Conservation (phyloP, 495 filamentous ascomycete genomes). For the Penicillium manginii region DNA sequence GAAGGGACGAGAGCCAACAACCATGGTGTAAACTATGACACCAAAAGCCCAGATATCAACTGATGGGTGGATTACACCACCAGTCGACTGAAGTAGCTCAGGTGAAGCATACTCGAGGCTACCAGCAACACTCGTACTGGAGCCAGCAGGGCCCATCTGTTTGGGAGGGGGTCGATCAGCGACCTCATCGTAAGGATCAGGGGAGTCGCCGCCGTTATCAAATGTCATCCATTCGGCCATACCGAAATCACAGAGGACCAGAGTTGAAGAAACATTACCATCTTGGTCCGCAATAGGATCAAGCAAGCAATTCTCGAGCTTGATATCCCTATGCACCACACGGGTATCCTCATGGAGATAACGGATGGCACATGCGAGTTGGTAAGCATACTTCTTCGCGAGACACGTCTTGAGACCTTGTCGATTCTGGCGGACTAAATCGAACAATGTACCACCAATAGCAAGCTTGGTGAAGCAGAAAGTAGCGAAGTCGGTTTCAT, state of each 20-base stretch:
- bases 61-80: constrained; percentile 54
- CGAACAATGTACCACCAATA: constrained; percentile 71
- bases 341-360: constrained; percentile 76
- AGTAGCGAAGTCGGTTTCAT: constrained; percentile 71
- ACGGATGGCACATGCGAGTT: constrained; percentile 69
- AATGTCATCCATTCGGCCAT: constrained; percentile 72
- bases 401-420: constrained; percentile 55
- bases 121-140: constrained; percentile 61
- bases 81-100: constrained; percentile 55
- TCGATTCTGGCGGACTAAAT: constrained; percentile 64
- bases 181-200: constrained; percentile 53
- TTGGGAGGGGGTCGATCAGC: constrained; percentile 50
- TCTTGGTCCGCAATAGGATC: constrained; percentile 56
- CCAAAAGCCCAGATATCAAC: constrained; percentile 78
- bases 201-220: constrained; percentile 51
- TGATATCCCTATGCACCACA: constrained; percentile 75
- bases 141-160: constrained; percentile 59
- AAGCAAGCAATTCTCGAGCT: constrained; percentile 76
- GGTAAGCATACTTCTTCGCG: constrained; percentile 66
- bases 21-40: constrained; percentile 64
- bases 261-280: constrained; percentile 52
- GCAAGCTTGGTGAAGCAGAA: constrained; percentile 75
- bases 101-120: constrained; percentile 71
- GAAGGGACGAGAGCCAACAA: constrained; percentile 72
- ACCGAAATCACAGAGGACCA: constrained; percentile 76